Conservation (phyloP, 305 asterid genomes). For the Fraxinus ornus region DNA sequence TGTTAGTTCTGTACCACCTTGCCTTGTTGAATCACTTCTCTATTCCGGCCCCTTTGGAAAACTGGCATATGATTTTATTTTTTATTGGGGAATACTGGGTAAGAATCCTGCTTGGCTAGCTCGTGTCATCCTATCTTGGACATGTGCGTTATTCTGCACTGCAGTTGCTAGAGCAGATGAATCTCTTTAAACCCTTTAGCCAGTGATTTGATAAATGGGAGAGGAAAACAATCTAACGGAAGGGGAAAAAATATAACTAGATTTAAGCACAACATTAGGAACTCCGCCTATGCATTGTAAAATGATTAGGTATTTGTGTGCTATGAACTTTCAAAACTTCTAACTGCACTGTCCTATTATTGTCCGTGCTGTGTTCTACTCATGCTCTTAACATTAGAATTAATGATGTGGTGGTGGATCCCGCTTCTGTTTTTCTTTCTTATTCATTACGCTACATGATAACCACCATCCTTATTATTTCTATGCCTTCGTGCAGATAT, state of each 20-base stretch:
- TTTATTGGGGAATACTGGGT: background rate
- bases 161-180: background rate
- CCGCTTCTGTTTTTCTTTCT: background rate
- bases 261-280: background rate
- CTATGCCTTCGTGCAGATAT: slow-evolving; percentile 45
- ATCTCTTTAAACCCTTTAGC: background rate
- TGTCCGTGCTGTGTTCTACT: background rate
- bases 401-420: background rate
- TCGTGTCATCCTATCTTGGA: background rate
- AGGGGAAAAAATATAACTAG: background rate
- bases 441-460: background rate
- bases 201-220: background rate
- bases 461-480: background rate
- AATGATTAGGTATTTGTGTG: background rate
- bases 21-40: background rate
- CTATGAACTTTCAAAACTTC: background rate
- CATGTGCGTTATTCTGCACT: background rate
- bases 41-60: background rate
- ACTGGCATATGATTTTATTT: background rate
- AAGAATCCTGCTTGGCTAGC: background rate
- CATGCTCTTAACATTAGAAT: background rate
- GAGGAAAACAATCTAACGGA: background rate
- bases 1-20: background rate
- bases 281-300: background rate
- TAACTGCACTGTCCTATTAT: background rate